phyloP scores from a whole-genome alignment of 2,329 filamentous ascomycete species.

The Penicillium sp. region DNA sequence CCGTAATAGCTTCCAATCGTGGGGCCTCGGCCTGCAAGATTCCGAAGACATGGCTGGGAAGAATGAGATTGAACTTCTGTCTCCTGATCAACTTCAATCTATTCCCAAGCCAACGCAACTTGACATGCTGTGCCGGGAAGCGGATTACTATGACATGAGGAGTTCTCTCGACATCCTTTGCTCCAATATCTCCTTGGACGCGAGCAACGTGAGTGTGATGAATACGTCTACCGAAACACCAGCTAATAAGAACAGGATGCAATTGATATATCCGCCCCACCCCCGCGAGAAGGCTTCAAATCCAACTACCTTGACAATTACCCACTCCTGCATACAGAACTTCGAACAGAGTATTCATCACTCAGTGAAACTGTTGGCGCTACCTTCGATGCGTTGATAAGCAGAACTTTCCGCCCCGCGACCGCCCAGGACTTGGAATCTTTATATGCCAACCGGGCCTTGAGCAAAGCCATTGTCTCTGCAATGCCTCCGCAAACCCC shows the following conservation, averaged over 20 bases:
- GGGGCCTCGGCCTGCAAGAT: slow-evolving; percentile 63
- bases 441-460: slow-evolving; percentile 30
- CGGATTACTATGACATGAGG: slow-evolving; percentile 33
- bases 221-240: neutral
- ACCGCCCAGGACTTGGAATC: slow-evolving; percentile 22
- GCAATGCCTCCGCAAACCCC: slow-evolving; percentile 13
- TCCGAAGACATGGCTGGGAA: slow-evolving; percentile 50
- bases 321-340: slow-evolving; percentile 54
- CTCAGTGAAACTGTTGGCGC: slow-evolving; percentile 37
- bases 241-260: slow-evolving; percentile 41
- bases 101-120: slow-evolving; percentile 26
- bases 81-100: slow-evolving; percentile 2
- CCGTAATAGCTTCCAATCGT: slow-evolving; percentile 64
- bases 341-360: slow-evolving; percentile 44
- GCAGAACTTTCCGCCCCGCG: slow-evolving; percentile 23
- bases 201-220: slow-evolving; percentile 27
- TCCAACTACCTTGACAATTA: slow-evolving; percentile 56
- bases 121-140: slow-evolving; percentile 28
- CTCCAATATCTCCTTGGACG: slow-evolving; percentile 26
- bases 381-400: slow-evolving; percentile 31
- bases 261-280: slow-evolving; percentile 64
- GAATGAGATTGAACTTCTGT: slow-evolving; percentile 31
- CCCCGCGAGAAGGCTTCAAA: slow-evolving; percentile 53
- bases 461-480: slow-evolving; percentile 22
- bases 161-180: slow-evolving; percentile 40